Conservation (phyloP, 2,329 filamentous ascomycete species). For the Botrytis pseudocinerea region DNA sequence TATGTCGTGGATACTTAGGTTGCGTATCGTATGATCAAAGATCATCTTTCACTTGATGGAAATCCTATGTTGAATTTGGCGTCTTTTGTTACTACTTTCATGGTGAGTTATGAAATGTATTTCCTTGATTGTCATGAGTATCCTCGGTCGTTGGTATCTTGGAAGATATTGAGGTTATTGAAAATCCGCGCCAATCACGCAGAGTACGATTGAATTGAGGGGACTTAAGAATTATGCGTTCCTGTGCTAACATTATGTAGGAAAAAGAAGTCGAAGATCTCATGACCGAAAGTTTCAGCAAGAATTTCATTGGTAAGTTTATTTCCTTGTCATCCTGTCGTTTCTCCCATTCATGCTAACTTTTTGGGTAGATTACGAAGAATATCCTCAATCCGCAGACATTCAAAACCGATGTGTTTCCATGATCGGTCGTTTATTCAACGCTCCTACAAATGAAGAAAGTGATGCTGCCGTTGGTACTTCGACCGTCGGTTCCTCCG, state of each 20-base stretch:
- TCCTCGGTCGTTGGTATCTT: not conserved
- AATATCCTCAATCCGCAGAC: slow-evolving; percentile 77
- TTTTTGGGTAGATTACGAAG: slow-evolving; percentile 64
- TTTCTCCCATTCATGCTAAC: not conserved
- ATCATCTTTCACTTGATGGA: slow-evolving; percentile 87
- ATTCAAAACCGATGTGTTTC: slow-evolving; percentile 91
- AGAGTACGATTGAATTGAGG: not conserved
- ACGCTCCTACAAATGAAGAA: slow-evolving; percentile 63
- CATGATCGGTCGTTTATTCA: slow-evolving; percentile 88
- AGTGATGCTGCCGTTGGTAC: slow-evolving; percentile 75
- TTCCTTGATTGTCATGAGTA: not conserved
- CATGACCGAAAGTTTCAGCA: slow-evolving; percentile 88
- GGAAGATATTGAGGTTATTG: not conserved
- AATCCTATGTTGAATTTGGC: slow-evolving; percentile 88
- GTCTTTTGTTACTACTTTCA: slow-evolving; percentile 94
- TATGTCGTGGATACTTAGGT: slow-evolving; percentile 52
- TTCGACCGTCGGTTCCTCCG: slow-evolving; percentile 84
- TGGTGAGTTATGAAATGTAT: slow-evolving; percentile 55
- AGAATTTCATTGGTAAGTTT: slow-evolving; percentile 73
- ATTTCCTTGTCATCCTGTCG: not conserved
- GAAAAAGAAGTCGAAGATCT: slow-evolving; percentile 95
- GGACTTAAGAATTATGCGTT: not conserved
- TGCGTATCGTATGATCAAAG: slow-evolving; percentile 96
- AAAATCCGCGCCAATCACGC: not conserved
- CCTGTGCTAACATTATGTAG: slow-evolving; percentile 45